Percentiles rank a stretch among this genome's conserved stretches.
phyloP scores from a whole-genome alignment of 768 basidiomycete species.

The Coprinopsis marcescibilis region DNA sequence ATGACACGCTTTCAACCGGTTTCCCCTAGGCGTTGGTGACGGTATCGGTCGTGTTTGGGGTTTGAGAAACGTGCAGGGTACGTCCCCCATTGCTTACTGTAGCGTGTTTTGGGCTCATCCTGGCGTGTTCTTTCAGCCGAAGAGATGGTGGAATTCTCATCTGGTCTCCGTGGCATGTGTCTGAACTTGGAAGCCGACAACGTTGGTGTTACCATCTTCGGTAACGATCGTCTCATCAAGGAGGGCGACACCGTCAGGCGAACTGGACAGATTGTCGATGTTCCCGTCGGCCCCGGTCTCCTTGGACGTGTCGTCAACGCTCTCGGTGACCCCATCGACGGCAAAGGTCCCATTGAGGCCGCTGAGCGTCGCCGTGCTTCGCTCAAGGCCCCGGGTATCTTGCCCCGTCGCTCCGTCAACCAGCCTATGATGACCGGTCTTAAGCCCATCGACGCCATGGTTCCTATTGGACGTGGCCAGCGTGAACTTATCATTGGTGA shows the following conservation, averaged over 20 bases:
- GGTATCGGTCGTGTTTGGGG: conserved; percentile 99
- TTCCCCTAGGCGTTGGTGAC: conserved; percentile 85
- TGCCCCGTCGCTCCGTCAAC: conserved; percentile 98
- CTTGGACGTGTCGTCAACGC: conserved; percentile 99
- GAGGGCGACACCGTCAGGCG: conserved; percentile 99
- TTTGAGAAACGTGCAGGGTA: conserved; percentile 96
- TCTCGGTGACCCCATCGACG: conserved; percentile 99
- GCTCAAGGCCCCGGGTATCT: conserved; percentile 97
- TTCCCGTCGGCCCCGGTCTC: conserved; percentile 94
- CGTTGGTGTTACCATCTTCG: conserved; percentile 99
- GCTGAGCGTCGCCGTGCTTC: conserved; percentile 95
- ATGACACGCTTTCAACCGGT: conserved; percentile 18
- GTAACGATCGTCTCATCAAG: conserved; percentile 97
- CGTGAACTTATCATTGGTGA: conserved; percentile 99
- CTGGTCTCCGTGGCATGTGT: conserved; percentile 99
- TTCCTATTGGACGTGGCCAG: conserved; percentile 99
- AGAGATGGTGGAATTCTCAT: conserved; percentile 99
- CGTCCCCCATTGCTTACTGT: conserved; percentile 16
- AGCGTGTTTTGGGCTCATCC: conserved; percentile 17
- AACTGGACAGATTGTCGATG: conserved; percentile 99
- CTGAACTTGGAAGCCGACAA: conserved; percentile 99
- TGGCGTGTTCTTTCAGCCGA: conserved; percentile 55
- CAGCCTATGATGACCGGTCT: conserved; percentile 99
- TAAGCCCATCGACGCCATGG: conserved; percentile 99
- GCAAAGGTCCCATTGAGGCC: conserved; percentile 95